A percentile compares a stretch with the other conserved stretches of the same genome.
Conservation (phyloP, 2,329 filamentous ascomycete genomes). For the Stylonectria norvegica region DNA sequence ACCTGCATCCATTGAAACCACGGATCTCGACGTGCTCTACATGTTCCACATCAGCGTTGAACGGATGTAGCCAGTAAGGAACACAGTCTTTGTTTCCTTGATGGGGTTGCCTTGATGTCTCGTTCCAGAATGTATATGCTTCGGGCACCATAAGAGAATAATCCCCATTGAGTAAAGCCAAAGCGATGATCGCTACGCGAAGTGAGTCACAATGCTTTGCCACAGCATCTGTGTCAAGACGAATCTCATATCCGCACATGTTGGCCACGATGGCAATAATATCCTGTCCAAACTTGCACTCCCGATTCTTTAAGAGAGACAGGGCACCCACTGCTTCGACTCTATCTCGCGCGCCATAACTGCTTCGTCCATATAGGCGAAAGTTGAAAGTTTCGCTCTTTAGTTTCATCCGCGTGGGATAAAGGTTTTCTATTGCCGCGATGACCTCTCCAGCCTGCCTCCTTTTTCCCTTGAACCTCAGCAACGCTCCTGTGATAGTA, state of each 20-base stretch:
- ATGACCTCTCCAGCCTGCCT: too few species aligned
- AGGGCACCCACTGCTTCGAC: constrained; percentile 1
- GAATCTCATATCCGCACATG: constrained; percentile 4
- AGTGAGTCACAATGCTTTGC: constrained; percentile 1
- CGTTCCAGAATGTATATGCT: not conserved
- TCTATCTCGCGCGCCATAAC: not conserved
- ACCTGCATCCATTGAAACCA: not conserved
- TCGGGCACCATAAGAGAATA: constrained; percentile 3
- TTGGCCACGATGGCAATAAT: constrained; percentile 4
- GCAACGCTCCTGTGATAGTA: too few species aligned
- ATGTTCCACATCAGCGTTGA: not conserved
- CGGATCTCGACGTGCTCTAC: not conserved
- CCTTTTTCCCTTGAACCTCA: too few species aligned
- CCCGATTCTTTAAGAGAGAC: not conserved
- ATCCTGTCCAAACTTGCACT: not conserved
- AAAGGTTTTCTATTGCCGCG: too few species aligned
- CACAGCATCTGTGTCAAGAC: not conserved
- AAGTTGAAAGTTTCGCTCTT: not conserved
- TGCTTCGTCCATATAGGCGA: not conserved
- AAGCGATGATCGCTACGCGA: not conserved
- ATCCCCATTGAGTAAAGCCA: constrained; percentile 3
- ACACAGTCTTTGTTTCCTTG: too few species aligned
- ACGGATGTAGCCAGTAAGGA: not conserved
- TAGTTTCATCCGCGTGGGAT: not conserved
- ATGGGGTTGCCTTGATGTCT: not conserved